Evolutionary conservation across 371 early-diverging fungal genomes (phyloP).

Genomic region (Conidiobolus incongruus): DNA sequence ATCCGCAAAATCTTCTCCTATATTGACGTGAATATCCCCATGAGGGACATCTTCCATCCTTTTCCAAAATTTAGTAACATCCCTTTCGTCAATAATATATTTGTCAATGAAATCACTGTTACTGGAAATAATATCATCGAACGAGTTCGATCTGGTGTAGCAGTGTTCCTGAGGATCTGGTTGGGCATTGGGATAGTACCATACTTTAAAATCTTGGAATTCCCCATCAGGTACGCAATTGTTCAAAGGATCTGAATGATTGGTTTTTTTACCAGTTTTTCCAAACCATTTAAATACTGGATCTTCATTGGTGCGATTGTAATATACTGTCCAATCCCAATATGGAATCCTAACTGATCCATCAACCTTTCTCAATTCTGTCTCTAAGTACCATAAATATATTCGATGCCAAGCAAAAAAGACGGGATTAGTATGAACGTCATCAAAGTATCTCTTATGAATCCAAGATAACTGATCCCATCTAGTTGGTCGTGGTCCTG

Average conservation of each 20-base stretch:
- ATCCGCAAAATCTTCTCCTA: constrained; percentile 19
- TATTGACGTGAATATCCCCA: constrained; percentile 15
- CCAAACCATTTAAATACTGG: too few relatives aligned
- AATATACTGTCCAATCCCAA: constrained; percentile 22
- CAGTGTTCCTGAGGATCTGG: too few relatives aligned
- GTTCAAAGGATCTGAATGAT: too few relatives aligned
- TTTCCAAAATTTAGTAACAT: background rate
- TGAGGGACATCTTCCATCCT: constrained; percentile 19
- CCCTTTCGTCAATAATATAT: too few relatives aligned
- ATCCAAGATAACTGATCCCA: constrained; percentile 3
- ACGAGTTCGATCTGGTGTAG: too few relatives aligned
- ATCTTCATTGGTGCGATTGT: constrained; percentile 3
- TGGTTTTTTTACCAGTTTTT: too few relatives aligned
- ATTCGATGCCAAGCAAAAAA: constrained; percentile 20
- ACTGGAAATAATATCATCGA: too few relatives aligned
- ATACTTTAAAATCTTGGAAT: constrained; percentile 3
- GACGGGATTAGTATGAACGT: constrained; percentile 1
- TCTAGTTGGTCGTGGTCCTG: background rate
- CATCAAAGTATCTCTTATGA: background rate
- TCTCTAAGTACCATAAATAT: constrained; percentile 11
- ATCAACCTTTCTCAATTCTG: constrained; percentile 11
- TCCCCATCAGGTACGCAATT: constrained; percentile 8
- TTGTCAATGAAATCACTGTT: too few relatives aligned
- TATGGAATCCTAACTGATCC: constrained; percentile 19
- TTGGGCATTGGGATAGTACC: too few relatives aligned